Evolutionary conservation across 345 rosid species (phyloP), one percentile per base, ranked within the genome.

Genomic region (Turnera subulata): DNA sequence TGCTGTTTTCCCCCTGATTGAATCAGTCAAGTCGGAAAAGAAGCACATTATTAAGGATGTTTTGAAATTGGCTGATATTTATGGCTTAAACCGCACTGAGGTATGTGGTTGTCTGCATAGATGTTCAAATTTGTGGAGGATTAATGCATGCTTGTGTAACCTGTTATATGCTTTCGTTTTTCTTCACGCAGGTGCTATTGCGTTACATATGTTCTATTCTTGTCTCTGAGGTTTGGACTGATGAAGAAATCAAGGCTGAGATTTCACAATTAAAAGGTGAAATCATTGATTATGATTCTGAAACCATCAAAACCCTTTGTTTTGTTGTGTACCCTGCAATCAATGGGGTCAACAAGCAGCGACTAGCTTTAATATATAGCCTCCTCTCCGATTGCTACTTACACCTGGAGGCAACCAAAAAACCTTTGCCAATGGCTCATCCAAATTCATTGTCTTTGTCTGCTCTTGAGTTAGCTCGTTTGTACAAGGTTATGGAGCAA

Each of bases 271-370:
- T 84, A 53, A 82, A 70, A 70, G 82, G 62, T 71, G 91, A 88
- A 60, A 74, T 89, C 67, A 63, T 84, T 62, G 60, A 71, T 63
- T 73, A 48, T 77, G 85, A 86, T 72, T 61, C 67, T 56, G 86
- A 80, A 73, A 81, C 92, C 53, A 80, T 90, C 68, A 73, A 78
- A 66, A 72, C 80, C 43, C 44, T 87, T 63, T 80, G 78, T 54
- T 65, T 59, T 51, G 42, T 77, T 42, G 86, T 82, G 40, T 87
- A 89, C 78, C 97, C 99, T 56, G 83, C 76, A 40, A 67, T 88
- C 76, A 84, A 91, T 68, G 97, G 99, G 49, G 60, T 69, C 78
- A 82, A 88, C 71, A 93, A 93, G 69, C 76, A 72, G 58, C 87
- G 92, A 46, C 90, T 93, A 68, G 85, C 83, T 42, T 80, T 46